phyloP scores from a whole-genome alignment of 352 stramenopile genomes.

The Lagenidium sp. region DNA sequence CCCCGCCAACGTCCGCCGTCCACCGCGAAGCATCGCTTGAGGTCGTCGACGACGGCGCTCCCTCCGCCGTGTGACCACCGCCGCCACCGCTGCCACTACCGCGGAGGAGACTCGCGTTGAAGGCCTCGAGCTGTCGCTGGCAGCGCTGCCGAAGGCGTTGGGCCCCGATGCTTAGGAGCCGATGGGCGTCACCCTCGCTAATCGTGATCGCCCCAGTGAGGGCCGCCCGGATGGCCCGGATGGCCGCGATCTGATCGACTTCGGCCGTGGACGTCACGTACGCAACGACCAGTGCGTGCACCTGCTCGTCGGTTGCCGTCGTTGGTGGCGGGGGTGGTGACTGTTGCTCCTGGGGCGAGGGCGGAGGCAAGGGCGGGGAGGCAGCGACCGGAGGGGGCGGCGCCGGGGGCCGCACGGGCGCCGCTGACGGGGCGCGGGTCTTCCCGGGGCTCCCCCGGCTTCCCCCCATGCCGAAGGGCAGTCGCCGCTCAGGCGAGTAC shows the following conservation, averaged over 20 bases:
- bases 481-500: conserved; percentile 14
- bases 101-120: conserved; percentile 21
- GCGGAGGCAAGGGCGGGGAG: too few relatives aligned
- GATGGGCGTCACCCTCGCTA: conserved; percentile 15
- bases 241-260: conserved; percentile 9
- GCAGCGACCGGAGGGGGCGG: too few relatives aligned
- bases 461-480: conserved; percentile 6
- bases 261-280: conserved; percentile 17
- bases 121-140: conserved; percentile 23
- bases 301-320: conserved; percentile 13
- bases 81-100: neutral
- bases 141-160: conserved; percentile 25
- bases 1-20: neutral
- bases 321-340: too few relatives aligned
- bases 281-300: conserved; percentile 17
- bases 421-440: too few relatives aligned
- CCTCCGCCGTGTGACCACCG: too few relatives aligned
- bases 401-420: too few relatives aligned
- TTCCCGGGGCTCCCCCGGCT: conserved; percentile 5
- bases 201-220: conserved; percentile 13
- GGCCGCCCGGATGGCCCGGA: conserved; percentile 11
- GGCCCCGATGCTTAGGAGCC: conserved; percentile 18
- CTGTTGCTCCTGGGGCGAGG: too few relatives aligned
- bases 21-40: conserved; percentile 2
- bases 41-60: neutral